Percentiles rank a stretch among this genome's conserved stretches.
Evolutionary conservation across 108 stramenopile species (phyloP).

Genomic region (Asterionellopsis glacialis): DNA sequence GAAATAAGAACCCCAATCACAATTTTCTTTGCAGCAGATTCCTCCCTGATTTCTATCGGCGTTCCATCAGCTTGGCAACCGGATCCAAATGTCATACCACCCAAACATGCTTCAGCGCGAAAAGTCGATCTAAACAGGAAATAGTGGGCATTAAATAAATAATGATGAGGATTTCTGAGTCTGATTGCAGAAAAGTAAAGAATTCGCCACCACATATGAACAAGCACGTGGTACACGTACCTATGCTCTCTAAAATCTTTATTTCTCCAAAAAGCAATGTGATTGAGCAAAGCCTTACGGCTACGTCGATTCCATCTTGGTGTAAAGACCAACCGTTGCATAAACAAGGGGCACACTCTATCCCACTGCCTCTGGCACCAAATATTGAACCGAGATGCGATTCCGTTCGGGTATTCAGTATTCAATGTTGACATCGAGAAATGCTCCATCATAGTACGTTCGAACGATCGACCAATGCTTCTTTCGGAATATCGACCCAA

Average conservation of each 20-base stretch:
- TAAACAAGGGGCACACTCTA: conserved; percentile 40
- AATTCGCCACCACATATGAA: too few relatives aligned
- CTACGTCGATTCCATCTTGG: conserved; percentile 52
- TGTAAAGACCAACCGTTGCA: conserved; percentile 40
- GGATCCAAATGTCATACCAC: conserved; percentile 12
- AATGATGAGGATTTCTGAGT: not conserved
- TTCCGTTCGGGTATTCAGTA: not conserved
- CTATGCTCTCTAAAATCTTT: conserved; percentile 32
- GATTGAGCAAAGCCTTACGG: conserved; percentile 27
- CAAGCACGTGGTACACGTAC: conserved; percentile 6
- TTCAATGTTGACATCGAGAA: conserved; percentile 1
- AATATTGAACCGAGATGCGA: not conserved
- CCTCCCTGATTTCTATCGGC: conserved; percentile 11
- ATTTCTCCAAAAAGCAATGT: conserved; percentile 35
- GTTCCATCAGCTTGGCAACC: conserved; percentile 6
- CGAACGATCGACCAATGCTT: conserved; percentile 40
- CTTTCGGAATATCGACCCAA: conserved; percentile 58
- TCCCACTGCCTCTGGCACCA: conserved; percentile 37
- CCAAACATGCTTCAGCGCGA: too few relatives aligned
- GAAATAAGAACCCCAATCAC: conserved; percentile 30
- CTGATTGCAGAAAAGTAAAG: too few relatives aligned
- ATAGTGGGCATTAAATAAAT: too few relatives aligned
- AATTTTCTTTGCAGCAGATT: conserved; percentile 27
- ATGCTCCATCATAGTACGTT: conserved; percentile 41
- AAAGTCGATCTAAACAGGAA: too few relatives aligned